These are phyloP conservation scores for Ceratocystis diversiconidia DNA, from an alignment of 2,329 filamentous ascomycete species.

Conservation along the genomic window DNA sequence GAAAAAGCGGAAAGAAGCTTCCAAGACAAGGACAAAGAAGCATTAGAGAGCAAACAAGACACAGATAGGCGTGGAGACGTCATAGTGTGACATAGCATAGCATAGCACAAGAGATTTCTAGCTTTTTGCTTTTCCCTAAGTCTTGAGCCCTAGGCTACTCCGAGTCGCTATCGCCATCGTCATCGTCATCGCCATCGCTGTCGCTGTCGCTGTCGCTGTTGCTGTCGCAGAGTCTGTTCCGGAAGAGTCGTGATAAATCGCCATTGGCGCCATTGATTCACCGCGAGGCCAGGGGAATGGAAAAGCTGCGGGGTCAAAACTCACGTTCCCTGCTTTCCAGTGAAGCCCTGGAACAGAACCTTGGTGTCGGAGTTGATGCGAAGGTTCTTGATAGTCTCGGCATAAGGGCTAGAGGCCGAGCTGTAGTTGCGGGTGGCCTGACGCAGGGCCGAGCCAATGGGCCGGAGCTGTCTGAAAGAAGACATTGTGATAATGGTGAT, in stretches of 20 bases:
- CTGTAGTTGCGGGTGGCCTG: constrained; percentile 60
- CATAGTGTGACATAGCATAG: neutral
- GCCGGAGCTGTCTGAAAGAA: constrained; percentile 58
- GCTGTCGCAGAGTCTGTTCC: too few relatives aligned
- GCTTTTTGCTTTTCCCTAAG: neutral
- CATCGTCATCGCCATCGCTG: too few relatives aligned
- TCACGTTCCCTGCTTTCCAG: constrained; percentile 89
- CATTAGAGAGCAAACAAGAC: neutral
- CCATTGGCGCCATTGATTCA: too few relatives aligned
- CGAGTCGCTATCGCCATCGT: neutral
- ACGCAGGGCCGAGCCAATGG: constrained; percentile 55
- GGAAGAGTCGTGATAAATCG: too few relatives aligned
- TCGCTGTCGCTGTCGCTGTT: too few relatives aligned
- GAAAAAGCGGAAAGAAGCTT: neutral
- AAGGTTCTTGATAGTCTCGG: constrained; percentile 67
- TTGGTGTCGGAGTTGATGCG: constrained; percentile 88
- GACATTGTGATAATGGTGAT: constrained; percentile 50
- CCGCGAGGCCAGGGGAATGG: neutral
- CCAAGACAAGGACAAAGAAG: neutral
- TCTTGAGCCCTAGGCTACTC: neutral
- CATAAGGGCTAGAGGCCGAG: constrained; percentile 54
- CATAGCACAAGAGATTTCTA: too few relatives aligned
- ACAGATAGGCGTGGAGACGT: too few relatives aligned
- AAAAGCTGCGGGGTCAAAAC: constrained; percentile 27
- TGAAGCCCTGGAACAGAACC: constrained; percentile 95